phyloP scores from a whole-genome alignment of 2,329 filamentous ascomycete genomes.

The Ciborinia camelliae region DNA sequence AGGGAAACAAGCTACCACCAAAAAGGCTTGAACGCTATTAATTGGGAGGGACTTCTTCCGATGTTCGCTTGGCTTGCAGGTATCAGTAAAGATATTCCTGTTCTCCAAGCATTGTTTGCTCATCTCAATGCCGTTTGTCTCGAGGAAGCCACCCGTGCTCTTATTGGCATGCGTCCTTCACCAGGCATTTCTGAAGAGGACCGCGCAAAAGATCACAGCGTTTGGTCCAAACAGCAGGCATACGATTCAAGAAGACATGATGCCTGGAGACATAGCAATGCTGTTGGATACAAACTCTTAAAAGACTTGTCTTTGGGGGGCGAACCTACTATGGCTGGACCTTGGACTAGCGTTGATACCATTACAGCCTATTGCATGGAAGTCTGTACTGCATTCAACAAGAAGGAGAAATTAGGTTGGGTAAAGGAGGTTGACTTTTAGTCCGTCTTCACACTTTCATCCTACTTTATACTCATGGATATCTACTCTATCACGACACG shows the following conservation, averaged over 20 bases:
- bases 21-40: background rate
- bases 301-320: background rate
- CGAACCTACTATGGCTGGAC: background rate
- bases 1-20: slow-evolving; percentile 37
- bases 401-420: slow-evolving; percentile 19
- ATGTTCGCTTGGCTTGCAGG: background rate
- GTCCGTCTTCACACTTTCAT: background rate
- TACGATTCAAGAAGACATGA: background rate
- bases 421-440: slow-evolving; percentile 19
- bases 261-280: slow-evolving; percentile 11
- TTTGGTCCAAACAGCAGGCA: slow-evolving; percentile 9
- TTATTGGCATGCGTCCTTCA: background rate
- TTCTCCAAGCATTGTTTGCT: slow-evolving; percentile 9
- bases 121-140: slow-evolving; percentile 14
- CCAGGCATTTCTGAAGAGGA: slow-evolving; percentile 7
- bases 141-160: slow-evolving; percentile 11
- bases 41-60: slow-evolving; percentile 41
- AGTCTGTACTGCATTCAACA: slow-evolving; percentile 18
- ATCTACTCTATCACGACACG: background rate
- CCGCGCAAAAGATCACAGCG: background rate
- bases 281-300: slow-evolving; percentile 1
- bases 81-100: slow-evolving; percentile 11
- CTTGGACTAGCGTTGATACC: slow-evolving; percentile 16
- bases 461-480: background rate
- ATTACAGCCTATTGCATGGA: slow-evolving; percentile 16